Percentiles rank a stretch among this genome's conserved stretches.
Conservation (phyloP, 805 yeast genomes). For the Metschnikowia orientalis region DNA sequence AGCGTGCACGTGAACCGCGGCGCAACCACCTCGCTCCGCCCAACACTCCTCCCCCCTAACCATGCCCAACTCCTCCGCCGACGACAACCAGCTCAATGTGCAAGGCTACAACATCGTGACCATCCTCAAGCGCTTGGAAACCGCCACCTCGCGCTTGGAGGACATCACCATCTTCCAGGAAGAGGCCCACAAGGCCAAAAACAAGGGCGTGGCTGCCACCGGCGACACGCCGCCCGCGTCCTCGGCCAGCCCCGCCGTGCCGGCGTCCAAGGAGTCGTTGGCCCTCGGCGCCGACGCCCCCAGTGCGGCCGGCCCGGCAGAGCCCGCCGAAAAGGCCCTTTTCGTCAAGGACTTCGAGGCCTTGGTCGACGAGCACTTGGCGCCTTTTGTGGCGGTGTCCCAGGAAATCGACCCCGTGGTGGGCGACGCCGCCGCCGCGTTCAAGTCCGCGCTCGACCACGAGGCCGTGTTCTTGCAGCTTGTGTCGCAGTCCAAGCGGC, state of each 20-base stretch:
- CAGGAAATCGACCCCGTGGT: slow-evolving; percentile 52
- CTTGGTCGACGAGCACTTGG: slow-evolving; percentile 49
- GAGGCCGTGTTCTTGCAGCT: slow-evolving; percentile 59
- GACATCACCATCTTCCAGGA: slow-evolving; percentile 81
- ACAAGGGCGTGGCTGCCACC: slow-evolving; percentile 4
- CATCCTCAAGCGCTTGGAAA: slow-evolving; percentile 68
- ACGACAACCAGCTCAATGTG: slow-evolving; percentile 47
- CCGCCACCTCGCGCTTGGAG: slow-evolving; percentile 89
- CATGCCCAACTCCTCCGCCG: slow-evolving; percentile 26
- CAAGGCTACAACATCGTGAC: slow-evolving; percentile 89
- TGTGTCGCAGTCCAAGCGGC: slow-evolving; percentile 59
- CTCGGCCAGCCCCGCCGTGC: slow-evolving; percentile 2
- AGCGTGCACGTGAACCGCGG: slow-evolving; percentile 4
- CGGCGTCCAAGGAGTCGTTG: slow-evolving; percentile 7
- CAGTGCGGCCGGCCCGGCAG: slow-evolving; percentile 15
- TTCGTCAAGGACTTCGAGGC: slow-evolving; percentile 50
- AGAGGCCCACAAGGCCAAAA: slow-evolving; percentile 36
- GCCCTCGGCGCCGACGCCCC: slow-evolving; percentile 12
- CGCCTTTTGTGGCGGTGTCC: slow-evolving; percentile 57
- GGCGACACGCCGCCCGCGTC: slow-evolving; percentile 6
- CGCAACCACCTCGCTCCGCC: background rate
- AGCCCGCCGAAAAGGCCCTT: slow-evolving; percentile 32
- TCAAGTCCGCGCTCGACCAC: slow-evolving; percentile 51
- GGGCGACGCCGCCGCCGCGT: slow-evolving; percentile 48
- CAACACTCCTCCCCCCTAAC: slow-evolving; percentile 3